Percentiles rank a stretch among this genome's conserved stretches.
phyloP scores from a whole-genome alignment of 345 rosid species.

The Pseudoturritis turrita region DNA sequence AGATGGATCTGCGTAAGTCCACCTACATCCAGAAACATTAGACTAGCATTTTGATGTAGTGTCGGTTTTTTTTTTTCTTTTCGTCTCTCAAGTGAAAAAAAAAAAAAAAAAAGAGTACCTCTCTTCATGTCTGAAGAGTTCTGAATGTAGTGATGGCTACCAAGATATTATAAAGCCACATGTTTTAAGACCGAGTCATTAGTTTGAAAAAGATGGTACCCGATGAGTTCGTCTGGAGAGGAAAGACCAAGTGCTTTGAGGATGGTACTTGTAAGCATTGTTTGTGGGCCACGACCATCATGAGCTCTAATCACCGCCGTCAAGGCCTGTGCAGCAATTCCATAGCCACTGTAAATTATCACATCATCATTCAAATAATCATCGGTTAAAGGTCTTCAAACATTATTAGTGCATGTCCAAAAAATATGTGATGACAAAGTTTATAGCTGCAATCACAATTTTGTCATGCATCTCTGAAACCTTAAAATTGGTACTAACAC shows the following conservation, averaged over 20 bases:
- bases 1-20: constrained; percentile 61
- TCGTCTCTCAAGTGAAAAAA: too few species aligned
- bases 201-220: constrained; percentile 21
- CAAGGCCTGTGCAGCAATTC: constrained; percentile 92
- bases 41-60: neutral
- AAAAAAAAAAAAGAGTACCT: neutral
- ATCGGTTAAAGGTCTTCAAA: neutral
- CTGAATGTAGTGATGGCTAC: neutral
- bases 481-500: neutral
- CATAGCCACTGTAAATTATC: constrained; percentile 51
- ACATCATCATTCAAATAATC: constrained; percentile 1
- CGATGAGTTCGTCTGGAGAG: constrained; percentile 62
- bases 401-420: neutral
- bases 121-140: neutral
- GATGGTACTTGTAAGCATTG: constrained; percentile 62
- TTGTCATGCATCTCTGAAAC: neutral
- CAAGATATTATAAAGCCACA: neutral
- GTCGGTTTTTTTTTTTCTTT: too few species aligned
- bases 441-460: neutral
- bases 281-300: constrained; percentile 90
- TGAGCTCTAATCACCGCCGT: constrained; percentile 84
- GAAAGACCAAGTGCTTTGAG: constrained; percentile 62
- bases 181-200: neutral
- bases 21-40: constrained; percentile 35
- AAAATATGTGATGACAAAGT: neutral